Base-by-base conservation (phyloP, 441 rosid species). In the Oxalis stricta region DNA sequence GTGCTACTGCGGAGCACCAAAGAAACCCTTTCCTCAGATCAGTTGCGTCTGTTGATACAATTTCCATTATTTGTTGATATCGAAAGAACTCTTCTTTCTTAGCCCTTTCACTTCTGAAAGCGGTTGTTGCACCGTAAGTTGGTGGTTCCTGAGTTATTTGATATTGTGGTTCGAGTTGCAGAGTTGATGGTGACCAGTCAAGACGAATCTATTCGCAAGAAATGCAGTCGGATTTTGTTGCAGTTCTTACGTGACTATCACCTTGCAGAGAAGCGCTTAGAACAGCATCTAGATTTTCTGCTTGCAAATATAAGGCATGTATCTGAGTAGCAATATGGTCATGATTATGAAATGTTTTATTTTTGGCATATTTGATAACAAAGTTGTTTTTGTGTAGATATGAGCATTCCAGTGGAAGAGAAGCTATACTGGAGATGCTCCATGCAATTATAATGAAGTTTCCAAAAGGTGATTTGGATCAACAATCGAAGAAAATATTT, bases 171-270 rank as follows among this genome's bases (percentile, higher is more conserved):
- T 53, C 85, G 55, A 50, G 80, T 84, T 58, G 72, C 75, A 48
- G 80, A 82, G 44, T 53, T 87, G 72, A 77, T 92, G 94, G 86
- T 92, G 37, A 84, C 72, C 46, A 84, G 94, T 64, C 95, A 87
- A 57, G 35, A 50, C 56, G 94, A 79, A 45, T 39, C 83, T 16
- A 68, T 79, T 56, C 84, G 88, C 43, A 76, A 71, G 73, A 79
- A 73, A 58, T 87, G 94, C 70, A 73, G 86, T 65, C 68, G 76
- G 63, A 79, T 82, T 59, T 55, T 84, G 55, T 58, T 82, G 64
- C 87, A 71, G 46, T 92, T 92, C 67, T 64, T 92, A 35, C 81
- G 74, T 14, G 78, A 73, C 61, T 87, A 87, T 68, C 66, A 57
- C 39, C 81, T 84, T 50, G 72, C 93, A 3, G 74, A 59, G 33